Conservation (phyloP, 768 basidiomycete genomes). For the Russula ochroleuca region DNA sequence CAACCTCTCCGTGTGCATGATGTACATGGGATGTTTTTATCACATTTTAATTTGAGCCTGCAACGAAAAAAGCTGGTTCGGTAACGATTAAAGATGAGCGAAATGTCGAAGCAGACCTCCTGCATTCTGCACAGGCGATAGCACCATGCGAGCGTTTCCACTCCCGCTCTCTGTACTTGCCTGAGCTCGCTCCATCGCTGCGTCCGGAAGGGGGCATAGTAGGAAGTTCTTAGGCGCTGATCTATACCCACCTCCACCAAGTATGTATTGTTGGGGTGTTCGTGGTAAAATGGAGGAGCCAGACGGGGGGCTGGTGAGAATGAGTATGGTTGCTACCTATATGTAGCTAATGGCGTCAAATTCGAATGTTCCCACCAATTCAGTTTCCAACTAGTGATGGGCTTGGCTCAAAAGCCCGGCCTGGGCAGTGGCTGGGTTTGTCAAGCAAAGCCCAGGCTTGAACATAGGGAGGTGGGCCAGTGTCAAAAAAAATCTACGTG, state of each 20-base stretch:
- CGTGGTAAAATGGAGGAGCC: not conserved
- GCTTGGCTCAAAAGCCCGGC: no score
- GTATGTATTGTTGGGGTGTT: no score
- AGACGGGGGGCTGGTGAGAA: not conserved
- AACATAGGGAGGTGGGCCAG: no score
- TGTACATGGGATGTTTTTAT: slow-evolving; percentile 57
- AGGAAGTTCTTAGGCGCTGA: not conserved
- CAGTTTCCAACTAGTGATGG: no score
- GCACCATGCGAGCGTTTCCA: slow-evolving; percentile 28
- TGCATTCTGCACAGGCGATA: slow-evolving; percentile 28
- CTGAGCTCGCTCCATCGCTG: not conserved
- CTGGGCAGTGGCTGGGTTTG: no score
- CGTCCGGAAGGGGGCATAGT: slow-evolving; percentile 12
- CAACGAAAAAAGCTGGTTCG: not conserved
- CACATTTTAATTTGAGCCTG: slow-evolving; percentile 68
- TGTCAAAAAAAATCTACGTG: no score
- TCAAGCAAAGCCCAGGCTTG: no score
- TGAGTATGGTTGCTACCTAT: not conserved
- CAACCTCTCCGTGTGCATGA: slow-evolving; percentile 69
- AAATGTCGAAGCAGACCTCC: slow-evolving; percentile 17
- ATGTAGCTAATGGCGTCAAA: not conserved
- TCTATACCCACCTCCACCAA: not conserved
- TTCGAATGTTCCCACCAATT: not conserved
- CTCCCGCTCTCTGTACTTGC: slow-evolving; percentile 23
- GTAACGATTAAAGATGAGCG: not conserved